Evolutionary conservation across 1,284 basidiomycete species (phyloP), one percentile per base, ranked within the genome.

Genomic region (Trichosporon inkin): DNA sequence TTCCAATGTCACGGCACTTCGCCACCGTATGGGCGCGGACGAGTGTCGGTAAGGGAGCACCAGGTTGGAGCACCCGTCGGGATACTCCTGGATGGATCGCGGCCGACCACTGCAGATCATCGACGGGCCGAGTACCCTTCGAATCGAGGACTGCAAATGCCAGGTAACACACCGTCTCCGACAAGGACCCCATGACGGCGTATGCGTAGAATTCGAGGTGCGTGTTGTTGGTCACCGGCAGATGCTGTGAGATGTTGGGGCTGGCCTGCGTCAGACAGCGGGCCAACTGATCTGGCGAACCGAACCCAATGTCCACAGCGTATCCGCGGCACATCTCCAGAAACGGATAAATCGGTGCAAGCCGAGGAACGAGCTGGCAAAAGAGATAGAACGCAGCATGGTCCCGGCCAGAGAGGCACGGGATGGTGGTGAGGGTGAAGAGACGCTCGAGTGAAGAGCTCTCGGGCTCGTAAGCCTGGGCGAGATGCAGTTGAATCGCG

Each of bases 171-270:
- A 79, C 78, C 35, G 80, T 73, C 28, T 78, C 69, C 7, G 79
- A 79, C 10, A 81, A 77, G 5, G 74, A 75, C 1, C 79, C 79
- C 1, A 79, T 79, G 10, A 81, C 79, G 41, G 77, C 69, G 51
- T 77, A 72, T 10, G 79, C 77, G 65, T 82, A 82, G 3, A 65
- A 52, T 38, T 80, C 62, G 17, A 82, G 68, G 55, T 81, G 79
- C 1, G 62, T 66, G 19, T 71, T 68, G 0, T 76, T 75, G 56
- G 66, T 57, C 54, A 82, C 79, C 3, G 79, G 77, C 16, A 76
- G 60, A 24, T 67, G 61, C 2, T 61, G 53, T 14, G 65, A 62
- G 22, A 69, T 28, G 19, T 62, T 39, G 35, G 64, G 63, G 13
- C 61, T 55, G 6, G 49, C 28, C 22, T 53, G 17, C 13, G 51